These are phyloP conservation scores for Schizosaccharomyces lindneri DNA, from an alignment of 805 yeast genomes.

Conservation along the genomic window DNA sequence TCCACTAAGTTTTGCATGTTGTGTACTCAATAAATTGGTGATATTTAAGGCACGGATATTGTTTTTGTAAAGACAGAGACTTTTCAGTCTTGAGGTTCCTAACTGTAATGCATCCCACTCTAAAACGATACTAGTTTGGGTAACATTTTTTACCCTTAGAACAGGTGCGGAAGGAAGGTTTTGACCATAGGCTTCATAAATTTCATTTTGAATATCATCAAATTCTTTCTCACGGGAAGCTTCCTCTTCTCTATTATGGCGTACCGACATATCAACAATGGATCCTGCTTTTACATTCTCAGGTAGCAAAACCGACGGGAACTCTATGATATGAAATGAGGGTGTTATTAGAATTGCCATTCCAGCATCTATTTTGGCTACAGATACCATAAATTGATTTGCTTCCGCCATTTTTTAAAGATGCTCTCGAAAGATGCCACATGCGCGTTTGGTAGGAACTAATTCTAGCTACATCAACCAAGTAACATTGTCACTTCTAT, in stretches of 20 bases:
- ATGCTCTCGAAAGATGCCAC: background rate
- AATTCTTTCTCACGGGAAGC: constrained; percentile 32
- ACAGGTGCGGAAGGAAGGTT: constrained; percentile 47
- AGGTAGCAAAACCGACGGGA: constrained; percentile 84
- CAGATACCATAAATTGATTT: constrained; percentile 13
- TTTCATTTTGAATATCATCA: constrained; percentile 42
- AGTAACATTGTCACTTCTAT: too few relatives aligned
- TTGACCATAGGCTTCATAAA: constrained; percentile 46
- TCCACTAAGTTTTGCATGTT: constrained; percentile 73
- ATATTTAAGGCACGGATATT: constrained; percentile 44
- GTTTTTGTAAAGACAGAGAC: constrained; percentile 55
- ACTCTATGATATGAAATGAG: constrained; percentile 55
- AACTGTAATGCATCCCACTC: constrained; percentile 77
- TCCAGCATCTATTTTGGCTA: constrained; percentile 88
- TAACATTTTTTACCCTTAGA: constrained; percentile 45
- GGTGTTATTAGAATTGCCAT: constrained; percentile 62
- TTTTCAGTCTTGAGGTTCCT: constrained; percentile 60
- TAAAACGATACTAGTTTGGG: constrained; percentile 83
- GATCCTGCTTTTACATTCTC: constrained; percentile 81
- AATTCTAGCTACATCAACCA: too few relatives aligned
- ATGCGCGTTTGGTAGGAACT: too few relatives aligned
- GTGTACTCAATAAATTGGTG: constrained; percentile 56
- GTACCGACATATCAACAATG: constrained; percentile 63
- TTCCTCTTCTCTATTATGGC: constrained; percentile 48
- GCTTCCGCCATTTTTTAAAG: background rate